A percentile compares a stretch with the other conserved stretches of the same genome.
Evolutionary conservation across 176 grass and related monocot species (phyloP).

Genomic region (Alopecurus myosuroides): DNA sequence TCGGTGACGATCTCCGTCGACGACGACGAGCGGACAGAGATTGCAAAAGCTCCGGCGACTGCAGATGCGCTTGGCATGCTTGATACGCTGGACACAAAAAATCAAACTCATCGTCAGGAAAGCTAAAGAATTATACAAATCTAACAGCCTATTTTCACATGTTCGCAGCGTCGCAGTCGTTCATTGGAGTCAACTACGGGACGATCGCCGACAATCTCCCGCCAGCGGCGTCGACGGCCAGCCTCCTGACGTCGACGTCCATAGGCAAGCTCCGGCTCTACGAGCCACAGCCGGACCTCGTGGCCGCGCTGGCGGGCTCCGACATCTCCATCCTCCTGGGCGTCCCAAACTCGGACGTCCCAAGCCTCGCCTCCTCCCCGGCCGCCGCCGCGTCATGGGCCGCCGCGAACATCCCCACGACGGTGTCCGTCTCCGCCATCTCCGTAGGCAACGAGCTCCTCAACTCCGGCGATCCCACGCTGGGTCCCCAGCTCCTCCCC

Average conservation of each 20-base stretch:
- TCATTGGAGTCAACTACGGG: conserved; percentile 90
- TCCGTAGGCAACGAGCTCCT: conserved; percentile 94
- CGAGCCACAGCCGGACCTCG: conserved; percentile 52
- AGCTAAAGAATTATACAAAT: no score
- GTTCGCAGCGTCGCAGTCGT: conserved; percentile 56
- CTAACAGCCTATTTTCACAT: neutral
- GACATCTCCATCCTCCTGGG: conserved; percentile 75
- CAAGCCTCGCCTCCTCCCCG: conserved; percentile 55
- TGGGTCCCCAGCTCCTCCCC: conserved; percentile 63
- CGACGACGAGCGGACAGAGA: no score
- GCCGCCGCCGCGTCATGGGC: conserved; percentile 58
- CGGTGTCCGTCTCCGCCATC: conserved; percentile 58
- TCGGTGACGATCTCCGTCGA: no score
- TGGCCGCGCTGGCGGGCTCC: conserved; percentile 54
- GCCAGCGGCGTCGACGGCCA: conserved; percentile 52
- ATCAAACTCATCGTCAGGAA: no score
- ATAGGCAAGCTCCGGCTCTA: conserved; percentile 81
- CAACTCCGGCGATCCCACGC: conserved; percentile 51
- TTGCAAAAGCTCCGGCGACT: no score
- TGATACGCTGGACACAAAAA: no score
- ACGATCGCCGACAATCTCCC: conserved; percentile 82
- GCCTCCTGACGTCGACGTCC: conserved; percentile 60
- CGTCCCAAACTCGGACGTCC: conserved; percentile 63
- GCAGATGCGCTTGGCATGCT: no score
- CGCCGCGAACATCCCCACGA: conserved; percentile 55